These are phyloP conservation scores for Tetracladium marchalianum DNA, from an alignment of 495 filamentous ascomycete genomes.

Conservation along the genomic window DNA sequence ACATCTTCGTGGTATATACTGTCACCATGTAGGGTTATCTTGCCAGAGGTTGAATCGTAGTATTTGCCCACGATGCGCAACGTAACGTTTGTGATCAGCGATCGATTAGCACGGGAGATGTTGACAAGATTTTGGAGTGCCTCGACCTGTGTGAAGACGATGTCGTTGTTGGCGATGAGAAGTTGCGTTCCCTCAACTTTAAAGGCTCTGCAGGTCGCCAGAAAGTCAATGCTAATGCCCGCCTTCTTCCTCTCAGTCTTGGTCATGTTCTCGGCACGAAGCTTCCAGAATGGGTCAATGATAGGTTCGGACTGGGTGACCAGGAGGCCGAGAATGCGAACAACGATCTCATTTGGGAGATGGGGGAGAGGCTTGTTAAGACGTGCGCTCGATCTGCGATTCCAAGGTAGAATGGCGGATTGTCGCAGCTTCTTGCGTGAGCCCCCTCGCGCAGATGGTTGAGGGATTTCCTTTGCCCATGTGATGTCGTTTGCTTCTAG, in stretches of 20 bases:
- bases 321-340: conserved; percentile 33
- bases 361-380: conserved; percentile 18
- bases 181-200: conserved; percentile 28
- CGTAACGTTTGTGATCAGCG: conserved; percentile 27
- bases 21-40: conserved; percentile 18
- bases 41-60: conserved; percentile 33
- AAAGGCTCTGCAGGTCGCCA: conserved; percentile 33
- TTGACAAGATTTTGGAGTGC: conserved; percentile 30
- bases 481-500: conserved; percentile 5
- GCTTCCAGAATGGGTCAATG: conserved; percentile 33
- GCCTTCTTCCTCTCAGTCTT: conserved; percentile 22
- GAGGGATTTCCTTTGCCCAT: conserved; percentile 5
- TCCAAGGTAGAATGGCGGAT: neutral
- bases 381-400: neutral
- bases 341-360: conserved; percentile 34
- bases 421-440: neutral
- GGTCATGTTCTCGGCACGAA: conserved; percentile 23
- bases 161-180: conserved; percentile 34
- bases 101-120: conserved; percentile 23
- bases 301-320: conserved; percentile 33
- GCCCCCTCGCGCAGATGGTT: neutral
- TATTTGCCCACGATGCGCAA: conserved; percentile 36
- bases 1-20: conserved; percentile 23
- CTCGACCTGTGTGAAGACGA: conserved; percentile 34
- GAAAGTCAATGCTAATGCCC: conserved; percentile 2